phyloP scores from a whole-genome alignment of 805 yeast species.

The Ogataea parapolymorpha region DNA sequence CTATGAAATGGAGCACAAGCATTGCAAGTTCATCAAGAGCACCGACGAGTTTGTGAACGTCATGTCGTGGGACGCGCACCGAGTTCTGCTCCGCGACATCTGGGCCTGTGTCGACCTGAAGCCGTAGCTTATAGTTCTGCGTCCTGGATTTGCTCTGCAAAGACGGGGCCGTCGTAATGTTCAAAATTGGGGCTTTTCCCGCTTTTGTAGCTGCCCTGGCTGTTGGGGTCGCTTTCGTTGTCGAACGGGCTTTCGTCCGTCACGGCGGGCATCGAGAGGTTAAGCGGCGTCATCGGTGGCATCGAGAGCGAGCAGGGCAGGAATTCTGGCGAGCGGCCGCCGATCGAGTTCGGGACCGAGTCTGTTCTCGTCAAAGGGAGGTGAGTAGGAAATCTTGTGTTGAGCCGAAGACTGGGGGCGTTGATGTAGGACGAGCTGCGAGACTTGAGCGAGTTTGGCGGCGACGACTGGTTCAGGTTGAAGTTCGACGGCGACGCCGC shows the following conservation, averaged over 20 bases:
- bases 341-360: conserved; percentile 27
- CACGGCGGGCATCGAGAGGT: conserved; percentile 26
- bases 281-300: conserved; percentile 38
- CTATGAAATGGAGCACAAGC: conserved; percentile 16
- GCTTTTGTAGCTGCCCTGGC: conserved; percentile 5
- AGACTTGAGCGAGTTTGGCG: conserved; percentile 39
- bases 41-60: conserved; percentile 15
- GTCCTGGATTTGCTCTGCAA: conserved; percentile 23
- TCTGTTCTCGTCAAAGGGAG: conserved; percentile 19
- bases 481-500: conserved; percentile 56
- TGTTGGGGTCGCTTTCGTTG: conserved; percentile 18
- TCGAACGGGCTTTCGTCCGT: conserved; percentile 16
- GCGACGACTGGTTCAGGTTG: conserved; percentile 51
- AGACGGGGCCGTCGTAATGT: conserved; percentile 14
- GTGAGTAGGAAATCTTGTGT: conserved; percentile 19
- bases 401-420: conserved; percentile 1
- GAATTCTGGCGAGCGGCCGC: conserved; percentile 34
- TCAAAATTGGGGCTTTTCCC: background rate
- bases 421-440: conserved; percentile 23
- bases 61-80: conserved; percentile 20
- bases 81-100: conserved; percentile 16
- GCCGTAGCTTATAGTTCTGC: conserved; percentile 17
- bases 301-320: conserved; percentile 33
- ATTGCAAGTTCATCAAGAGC: conserved; percentile 16
- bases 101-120: conserved; percentile 23